Conservation (phyloP, 495 filamentous ascomycete species). For the Trichocladium uniseriatum region DNA sequence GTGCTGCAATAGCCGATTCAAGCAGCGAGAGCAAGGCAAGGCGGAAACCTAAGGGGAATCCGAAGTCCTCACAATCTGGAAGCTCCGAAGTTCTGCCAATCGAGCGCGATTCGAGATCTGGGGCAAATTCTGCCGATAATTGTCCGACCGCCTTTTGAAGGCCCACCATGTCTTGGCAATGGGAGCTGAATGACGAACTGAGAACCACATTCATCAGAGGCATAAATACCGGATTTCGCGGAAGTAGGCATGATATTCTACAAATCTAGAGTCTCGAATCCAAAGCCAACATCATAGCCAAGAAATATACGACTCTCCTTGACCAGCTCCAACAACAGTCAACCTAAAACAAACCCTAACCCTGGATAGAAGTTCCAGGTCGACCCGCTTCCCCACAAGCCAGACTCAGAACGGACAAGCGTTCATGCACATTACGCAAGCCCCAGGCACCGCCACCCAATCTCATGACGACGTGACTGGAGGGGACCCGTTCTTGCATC, state of each 20-base stretch:
- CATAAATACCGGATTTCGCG: too few species aligned
- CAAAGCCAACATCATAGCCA: neutral
- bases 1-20: neutral
- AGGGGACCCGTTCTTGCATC: conserved; percentile 13
- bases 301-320: too few species aligned
- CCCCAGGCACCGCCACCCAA: conserved; percentile 11
- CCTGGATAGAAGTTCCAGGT: neutral
- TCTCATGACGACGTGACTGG: conserved; percentile 1
- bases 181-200: neutral
- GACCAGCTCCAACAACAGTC: too few species aligned
- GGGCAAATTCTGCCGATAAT: conserved; percentile 8
- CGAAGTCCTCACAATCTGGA: neutral
- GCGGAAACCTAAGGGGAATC: neutral
- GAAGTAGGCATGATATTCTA: too few species aligned
- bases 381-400: neutral
- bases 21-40: neutral
- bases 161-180: neutral
- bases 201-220: too few species aligned
- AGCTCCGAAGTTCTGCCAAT: neutral
- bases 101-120: neutral
- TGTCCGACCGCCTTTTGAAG: conserved; percentile 4
- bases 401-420: neutral
- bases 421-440: conserved; percentile 22
- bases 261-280: neutral
- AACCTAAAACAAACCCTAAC: too few species aligned